These are phyloP conservation scores for Trichophyton benhamiae DNA, from an alignment of 2,329 filamentous ascomycete species.

Conservation along the genomic window DNA sequence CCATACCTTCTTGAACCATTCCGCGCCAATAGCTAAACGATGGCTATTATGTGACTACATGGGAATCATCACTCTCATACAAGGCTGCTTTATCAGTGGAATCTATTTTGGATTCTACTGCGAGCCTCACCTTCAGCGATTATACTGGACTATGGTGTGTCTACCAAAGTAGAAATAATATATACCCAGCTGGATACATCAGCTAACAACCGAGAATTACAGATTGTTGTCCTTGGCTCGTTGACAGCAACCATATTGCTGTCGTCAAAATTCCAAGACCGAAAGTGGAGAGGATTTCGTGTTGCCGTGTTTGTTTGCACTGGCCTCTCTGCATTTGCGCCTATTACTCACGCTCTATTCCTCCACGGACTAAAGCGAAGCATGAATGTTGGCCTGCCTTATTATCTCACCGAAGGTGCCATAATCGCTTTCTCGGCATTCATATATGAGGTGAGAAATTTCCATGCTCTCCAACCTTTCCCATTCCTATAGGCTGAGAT, in stretches of 20 bases:
- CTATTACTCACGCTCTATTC: constrained; percentile 22
- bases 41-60: constrained; percentile 24
- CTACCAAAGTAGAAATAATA: neutral
- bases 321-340: constrained; percentile 24
- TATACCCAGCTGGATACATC: too few species aligned
- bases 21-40: constrained; percentile 15
- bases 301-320: constrained; percentile 21
- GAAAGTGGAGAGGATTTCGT: constrained; percentile 20
- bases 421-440: neutral
- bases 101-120: constrained; percentile 28
- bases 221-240: constrained; percentile 22
- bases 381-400: constrained; percentile 6
- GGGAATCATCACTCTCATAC: constrained; percentile 24
- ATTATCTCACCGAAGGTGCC: neutral
- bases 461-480: neutral
- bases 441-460: neutral
- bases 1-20: constrained; percentile 27
- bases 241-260: constrained; percentile 24
- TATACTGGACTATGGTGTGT: constrained; percentile 28
- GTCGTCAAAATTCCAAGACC: constrained; percentile 23
- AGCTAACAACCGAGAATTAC: neutral
- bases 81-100: constrained; percentile 26
- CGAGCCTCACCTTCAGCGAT: constrained; percentile 17
- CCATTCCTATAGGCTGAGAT: neutral
- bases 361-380: constrained; percentile 19